These are phyloP conservation scores for Cyberlindnera suaveolens DNA, from an alignment of 805 yeast species.

Conservation along the genomic window DNA sequence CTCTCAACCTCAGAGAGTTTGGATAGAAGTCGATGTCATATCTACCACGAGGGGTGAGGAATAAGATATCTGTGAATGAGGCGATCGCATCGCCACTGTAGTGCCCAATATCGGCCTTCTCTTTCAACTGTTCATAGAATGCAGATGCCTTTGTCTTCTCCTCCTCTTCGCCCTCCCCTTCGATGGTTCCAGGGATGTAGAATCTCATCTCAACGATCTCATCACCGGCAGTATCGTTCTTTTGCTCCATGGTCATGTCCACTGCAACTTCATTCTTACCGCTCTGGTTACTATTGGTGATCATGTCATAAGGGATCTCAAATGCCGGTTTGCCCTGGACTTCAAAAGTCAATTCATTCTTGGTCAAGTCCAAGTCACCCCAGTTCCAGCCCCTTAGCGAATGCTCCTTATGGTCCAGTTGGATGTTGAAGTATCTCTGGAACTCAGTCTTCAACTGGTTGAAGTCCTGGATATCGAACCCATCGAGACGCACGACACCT, in stretches of 20 bases:
- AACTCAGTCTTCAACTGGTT: constrained; percentile 76
- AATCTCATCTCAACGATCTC: constrained; percentile 93
- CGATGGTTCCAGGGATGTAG: constrained; percentile 71
- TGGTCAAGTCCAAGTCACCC: constrained; percentile 91
- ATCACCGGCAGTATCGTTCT: constrained; percentile 74
- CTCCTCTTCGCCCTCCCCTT: constrained; percentile 33
- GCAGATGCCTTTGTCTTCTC: constrained; percentile 71
- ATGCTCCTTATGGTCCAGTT: constrained; percentile 81
- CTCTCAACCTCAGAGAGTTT: constrained; percentile 81
- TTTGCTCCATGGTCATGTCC: constrained; percentile 62
- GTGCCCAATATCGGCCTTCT: constrained; percentile 90
- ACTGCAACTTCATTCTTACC: constrained; percentile 92
- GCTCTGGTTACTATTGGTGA: constrained; percentile 81
- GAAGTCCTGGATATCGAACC: constrained; percentile 83
- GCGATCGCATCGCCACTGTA: constrained; percentile 93
- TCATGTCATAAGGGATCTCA: constrained; percentile 78
- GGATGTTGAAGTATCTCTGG: constrained; percentile 65
- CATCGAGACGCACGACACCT: constrained; percentile 85
- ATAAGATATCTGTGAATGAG: constrained; percentile 82
- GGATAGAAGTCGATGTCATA: constrained; percentile 94
- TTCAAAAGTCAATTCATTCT: constrained; percentile 83
- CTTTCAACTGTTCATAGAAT: constrained; percentile 87
- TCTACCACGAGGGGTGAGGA: constrained; percentile 97
- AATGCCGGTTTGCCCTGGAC: constrained; percentile 85
- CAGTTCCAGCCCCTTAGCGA: constrained; percentile 98